Evolutionary conservation across 495 filamentous ascomycete species (phyloP).

Genomic region (Bacidia gigantensis): DNA sequence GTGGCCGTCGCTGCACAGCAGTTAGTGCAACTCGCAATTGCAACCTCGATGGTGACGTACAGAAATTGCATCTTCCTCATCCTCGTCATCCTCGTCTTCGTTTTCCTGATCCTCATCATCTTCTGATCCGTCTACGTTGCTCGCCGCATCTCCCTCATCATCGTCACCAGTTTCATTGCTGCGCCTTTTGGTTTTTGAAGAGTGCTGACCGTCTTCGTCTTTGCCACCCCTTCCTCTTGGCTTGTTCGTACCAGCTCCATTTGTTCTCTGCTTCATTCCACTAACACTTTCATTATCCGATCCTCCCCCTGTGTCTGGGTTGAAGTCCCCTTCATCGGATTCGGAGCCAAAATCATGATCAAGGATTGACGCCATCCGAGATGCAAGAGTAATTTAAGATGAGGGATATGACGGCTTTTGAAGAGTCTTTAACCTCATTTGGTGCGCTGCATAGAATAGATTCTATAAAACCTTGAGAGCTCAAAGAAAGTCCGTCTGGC

Average conservation of each 20-base stretch:
- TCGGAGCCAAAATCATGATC: slow-evolving; percentile 51
- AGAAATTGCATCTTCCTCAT: slow-evolving; percentile 46
- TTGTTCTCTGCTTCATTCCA: not conserved
- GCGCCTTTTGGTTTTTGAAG: slow-evolving; percentile 2
- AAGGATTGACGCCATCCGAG: slow-evolving; percentile 21
- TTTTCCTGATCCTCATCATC: slow-evolving; percentile 36
- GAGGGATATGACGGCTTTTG: too few species aligned
- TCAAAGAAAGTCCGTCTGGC: not conserved
- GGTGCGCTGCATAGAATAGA: too few species aligned
- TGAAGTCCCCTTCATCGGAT: slow-evolving; percentile 75
- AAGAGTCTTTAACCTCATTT: too few species aligned
- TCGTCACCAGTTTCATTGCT: slow-evolving; percentile 35
- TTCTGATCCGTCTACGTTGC: slow-evolving; percentile 31
- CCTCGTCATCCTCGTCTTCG: slow-evolving; percentile 41
- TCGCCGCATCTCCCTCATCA: slow-evolving; percentile 31
- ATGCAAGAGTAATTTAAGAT: too few species aligned
- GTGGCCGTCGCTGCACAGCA: slow-evolving; percentile 47
- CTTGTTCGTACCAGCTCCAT: slow-evolving; percentile 1
- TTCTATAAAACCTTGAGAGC: not conserved
- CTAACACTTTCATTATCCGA: slow-evolving; percentile 39
- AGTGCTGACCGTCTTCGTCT: slow-evolving; percentile 33
- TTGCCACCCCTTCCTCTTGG: slow-evolving; percentile 31
- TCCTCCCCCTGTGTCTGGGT: slow-evolving; percentile 48
- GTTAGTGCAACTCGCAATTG: slow-evolving; percentile 3
- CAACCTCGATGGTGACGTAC: slow-evolving; percentile 24